Conservation (phyloP, 805 yeast genomes). For the Lipomyces spencermartinsiae region DNA sequence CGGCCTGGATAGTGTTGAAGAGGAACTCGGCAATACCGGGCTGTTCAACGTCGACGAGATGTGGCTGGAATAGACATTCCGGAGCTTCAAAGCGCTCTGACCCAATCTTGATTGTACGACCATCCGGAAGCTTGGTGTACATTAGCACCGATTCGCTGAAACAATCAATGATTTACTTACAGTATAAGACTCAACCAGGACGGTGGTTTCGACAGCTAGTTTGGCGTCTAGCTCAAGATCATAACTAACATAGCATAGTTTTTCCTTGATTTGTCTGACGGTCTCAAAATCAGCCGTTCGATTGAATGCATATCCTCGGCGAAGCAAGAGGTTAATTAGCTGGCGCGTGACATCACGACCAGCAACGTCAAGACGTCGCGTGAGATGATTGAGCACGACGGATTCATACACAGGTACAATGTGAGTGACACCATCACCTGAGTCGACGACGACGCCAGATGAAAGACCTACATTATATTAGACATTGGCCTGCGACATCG, state of each 20-base stretch:
- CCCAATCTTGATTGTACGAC: slow-evolving; percentile 90
- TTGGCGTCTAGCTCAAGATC: slow-evolving; percentile 89
- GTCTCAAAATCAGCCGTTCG: slow-evolving; percentile 99
- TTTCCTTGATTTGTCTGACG: slow-evolving; percentile 92
- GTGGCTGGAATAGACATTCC: slow-evolving; percentile 96
- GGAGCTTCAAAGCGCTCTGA: slow-evolving; percentile 97
- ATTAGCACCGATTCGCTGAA: not conserved
- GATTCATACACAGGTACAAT: slow-evolving; percentile 98
- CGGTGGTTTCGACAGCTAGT: slow-evolving; percentile 92
- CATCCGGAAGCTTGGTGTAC: slow-evolving; percentile 85
- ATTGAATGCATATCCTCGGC: slow-evolving; percentile 97
- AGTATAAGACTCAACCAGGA: slow-evolving; percentile 78
- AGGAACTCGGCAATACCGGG: slow-evolving; percentile 95
- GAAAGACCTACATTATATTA: slow-evolving; percentile 53
- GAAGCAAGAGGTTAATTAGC: slow-evolving; percentile 83
- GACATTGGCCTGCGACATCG: not conserved
- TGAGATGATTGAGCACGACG: slow-evolving; percentile 92
- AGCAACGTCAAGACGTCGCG: slow-evolving; percentile 92
- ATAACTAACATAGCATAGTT: slow-evolving; percentile 91
- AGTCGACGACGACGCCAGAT: slow-evolving; percentile 97
- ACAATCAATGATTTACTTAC: slow-evolving; percentile 12
- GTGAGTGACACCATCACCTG: slow-evolving; percentile 99
- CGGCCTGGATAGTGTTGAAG: slow-evolving; percentile 90
- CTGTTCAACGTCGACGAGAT: slow-evolving; percentile 92
- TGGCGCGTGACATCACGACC: slow-evolving; percentile 99